These are phyloP conservation scores for Pichia cabralensis DNA, from an alignment of 805 yeast genomes.

Conservation along the genomic window DNA sequence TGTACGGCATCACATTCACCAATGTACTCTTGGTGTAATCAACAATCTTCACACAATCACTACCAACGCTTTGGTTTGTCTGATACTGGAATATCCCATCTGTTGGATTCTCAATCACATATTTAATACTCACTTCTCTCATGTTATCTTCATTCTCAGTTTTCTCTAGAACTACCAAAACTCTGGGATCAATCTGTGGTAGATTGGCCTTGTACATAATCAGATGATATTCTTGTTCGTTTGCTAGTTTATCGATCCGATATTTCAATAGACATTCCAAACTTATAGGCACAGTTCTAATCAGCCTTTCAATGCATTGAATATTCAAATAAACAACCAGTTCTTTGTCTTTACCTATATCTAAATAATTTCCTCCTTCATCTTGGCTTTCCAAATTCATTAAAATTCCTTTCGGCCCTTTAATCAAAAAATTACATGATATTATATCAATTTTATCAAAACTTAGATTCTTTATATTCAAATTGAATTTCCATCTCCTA, in stretches of 20 bases:
- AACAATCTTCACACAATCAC: constrained; percentile 16
- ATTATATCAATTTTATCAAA: too few species aligned
- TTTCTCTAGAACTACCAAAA: constrained; percentile 31
- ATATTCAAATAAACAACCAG: too few species aligned
- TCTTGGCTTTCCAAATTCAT: too few species aligned
- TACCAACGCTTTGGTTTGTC: constrained; percentile 16
- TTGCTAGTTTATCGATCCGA: constrained; percentile 5
- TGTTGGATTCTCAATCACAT: constrained; percentile 67
- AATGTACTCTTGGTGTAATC: constrained; percentile 23
- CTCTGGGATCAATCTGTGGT: constrained; percentile 64
- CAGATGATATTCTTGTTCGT: constrained; percentile 24
- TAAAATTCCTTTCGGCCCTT: too few species aligned
- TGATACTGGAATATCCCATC: constrained; percentile 53
- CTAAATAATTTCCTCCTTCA: too few species aligned
- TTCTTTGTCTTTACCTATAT: too few species aligned
- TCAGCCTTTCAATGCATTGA: neutral
- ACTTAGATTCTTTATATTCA: too few species aligned
- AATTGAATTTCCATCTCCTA: too few species aligned
- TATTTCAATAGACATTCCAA: constrained; percentile 14
- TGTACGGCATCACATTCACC: constrained; percentile 54
- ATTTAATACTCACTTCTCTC: constrained; percentile 34
- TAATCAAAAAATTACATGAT: too few species aligned
- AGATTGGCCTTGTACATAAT: constrained; percentile 42
- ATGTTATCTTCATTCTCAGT: constrained; percentile 13
- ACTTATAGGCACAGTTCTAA: constrained; percentile 16